A percentile compares a stretch with the other conserved stretches of the same genome.
Conservation (phyloP, 2,329 filamentous ascomycete species). For the Hypoxylon sp. region DNA sequence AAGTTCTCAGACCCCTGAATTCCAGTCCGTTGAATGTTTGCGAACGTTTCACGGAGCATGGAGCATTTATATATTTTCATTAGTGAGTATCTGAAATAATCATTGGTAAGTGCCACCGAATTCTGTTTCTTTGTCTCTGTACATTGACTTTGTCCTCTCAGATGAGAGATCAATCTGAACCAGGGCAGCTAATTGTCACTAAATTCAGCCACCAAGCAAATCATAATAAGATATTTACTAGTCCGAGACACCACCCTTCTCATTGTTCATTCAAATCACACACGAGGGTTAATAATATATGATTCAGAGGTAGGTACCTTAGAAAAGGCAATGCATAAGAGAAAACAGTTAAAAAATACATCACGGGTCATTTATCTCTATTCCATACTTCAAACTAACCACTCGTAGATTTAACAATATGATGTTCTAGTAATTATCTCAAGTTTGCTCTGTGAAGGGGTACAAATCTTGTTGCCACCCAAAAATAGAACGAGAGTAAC, state of each 20-base stretch:
- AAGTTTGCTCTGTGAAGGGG: background rate
- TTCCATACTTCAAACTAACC: background rate
- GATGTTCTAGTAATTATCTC: background rate
- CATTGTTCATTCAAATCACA: too few species aligned
- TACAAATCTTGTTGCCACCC: background rate
- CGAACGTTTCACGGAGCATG: background rate
- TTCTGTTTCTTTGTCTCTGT: background rate
- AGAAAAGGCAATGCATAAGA: too few species aligned
- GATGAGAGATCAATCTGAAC: background rate
- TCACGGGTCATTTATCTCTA: background rate
- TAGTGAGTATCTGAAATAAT: background rate
- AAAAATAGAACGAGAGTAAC: constrained; percentile 20
- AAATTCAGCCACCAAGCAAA: too few species aligned
- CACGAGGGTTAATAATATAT: too few species aligned
- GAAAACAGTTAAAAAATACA: too few species aligned
- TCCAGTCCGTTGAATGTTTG: background rate
- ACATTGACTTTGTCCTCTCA: background rate
- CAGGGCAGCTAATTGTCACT: background rate
- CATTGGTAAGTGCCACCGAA: background rate
- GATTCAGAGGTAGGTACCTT: too few species aligned
- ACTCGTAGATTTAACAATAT: background rate
- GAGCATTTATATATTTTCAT: background rate
- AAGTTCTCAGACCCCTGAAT: background rate
- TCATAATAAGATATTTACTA: too few species aligned
- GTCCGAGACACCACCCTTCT: too few species aligned